These are phyloP conservation scores for Keqinozyma sinolaborantium DNA, from an alignment of 1,139 yeast genomes.

Conservation along the genomic window DNA sequence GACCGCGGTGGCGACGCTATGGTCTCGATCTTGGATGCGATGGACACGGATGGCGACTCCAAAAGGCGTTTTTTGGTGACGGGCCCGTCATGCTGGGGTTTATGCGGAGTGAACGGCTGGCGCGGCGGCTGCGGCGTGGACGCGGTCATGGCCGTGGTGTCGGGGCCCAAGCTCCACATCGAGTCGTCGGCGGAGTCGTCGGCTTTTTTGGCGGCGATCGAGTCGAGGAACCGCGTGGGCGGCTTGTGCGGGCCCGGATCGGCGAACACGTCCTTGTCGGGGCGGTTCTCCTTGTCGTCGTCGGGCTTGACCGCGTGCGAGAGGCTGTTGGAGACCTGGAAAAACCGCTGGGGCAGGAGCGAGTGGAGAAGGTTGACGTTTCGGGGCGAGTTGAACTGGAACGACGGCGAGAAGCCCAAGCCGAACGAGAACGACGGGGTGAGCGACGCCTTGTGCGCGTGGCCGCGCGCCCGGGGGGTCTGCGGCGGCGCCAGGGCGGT, in stretches of 20 bases:
- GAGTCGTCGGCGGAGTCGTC: background rate
- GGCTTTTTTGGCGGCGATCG: background rate
- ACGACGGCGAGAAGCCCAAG: conserved; percentile 43
- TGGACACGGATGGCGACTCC: conserved; percentile 34
- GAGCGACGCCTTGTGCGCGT: conserved; percentile 5
- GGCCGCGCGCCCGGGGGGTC: background rate
- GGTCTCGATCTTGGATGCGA: conserved; percentile 37
- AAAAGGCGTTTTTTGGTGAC: conserved; percentile 9
- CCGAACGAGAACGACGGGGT: conserved; percentile 43
- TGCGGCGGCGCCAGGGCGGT: no score
- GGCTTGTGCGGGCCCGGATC: background rate
- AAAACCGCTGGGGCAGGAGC: conserved; percentile 37
- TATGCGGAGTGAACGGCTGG: conserved; percentile 6
- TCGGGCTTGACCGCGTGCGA: conserved; percentile 9
- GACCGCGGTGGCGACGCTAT: conserved; percentile 32
- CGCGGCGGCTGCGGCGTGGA: conserved; percentile 16
- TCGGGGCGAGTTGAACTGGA: conserved; percentile 37
- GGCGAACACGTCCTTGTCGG: conserved; percentile 4
- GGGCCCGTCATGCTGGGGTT: conserved; percentile 1
- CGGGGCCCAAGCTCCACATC: background rate
- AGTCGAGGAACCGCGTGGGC: background rate
- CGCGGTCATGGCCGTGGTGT: conserved; percentile 6
- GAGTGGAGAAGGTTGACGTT: conserved; percentile 18
- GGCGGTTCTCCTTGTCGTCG: conserved; percentile 9
- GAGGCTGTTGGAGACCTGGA: conserved; percentile 22